These are phyloP conservation scores for Raffaelea deltoideospora DNA, from an alignment of 2,329 filamentous ascomycete genomes.

Conservation along the genomic window DNA sequence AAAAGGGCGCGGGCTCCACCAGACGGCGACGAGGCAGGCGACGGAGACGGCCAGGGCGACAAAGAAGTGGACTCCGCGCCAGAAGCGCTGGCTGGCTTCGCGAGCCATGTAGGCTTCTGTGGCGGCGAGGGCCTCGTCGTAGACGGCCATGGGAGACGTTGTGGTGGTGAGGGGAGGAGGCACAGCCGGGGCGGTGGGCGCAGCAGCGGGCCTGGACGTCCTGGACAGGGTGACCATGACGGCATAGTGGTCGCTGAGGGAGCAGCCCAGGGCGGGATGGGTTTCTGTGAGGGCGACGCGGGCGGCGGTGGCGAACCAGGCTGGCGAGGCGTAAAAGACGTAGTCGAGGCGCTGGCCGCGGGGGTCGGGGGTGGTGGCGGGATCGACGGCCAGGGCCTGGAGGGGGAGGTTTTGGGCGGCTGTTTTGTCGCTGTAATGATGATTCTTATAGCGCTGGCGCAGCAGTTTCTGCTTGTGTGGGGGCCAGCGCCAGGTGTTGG, in stretches of 20 bases:
- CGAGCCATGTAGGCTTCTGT: constrained; percentile 53
- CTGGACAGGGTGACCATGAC: constrained; percentile 60
- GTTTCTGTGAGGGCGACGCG: constrained; percentile 68
- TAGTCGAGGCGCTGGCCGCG: constrained; percentile 85
- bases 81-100: constrained; percentile 55
- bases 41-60: constrained; percentile 50
- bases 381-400: not conserved
- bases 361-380: constrained; percentile 42
- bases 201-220: not conserved
- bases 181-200: no score
- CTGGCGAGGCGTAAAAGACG: constrained; percentile 47
- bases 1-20: constrained; percentile 61
- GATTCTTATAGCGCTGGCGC: constrained; percentile 3
- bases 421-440: no score
- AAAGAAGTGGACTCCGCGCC: constrained; percentile 62
- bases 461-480: constrained; percentile 6
- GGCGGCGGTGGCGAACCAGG: constrained; percentile 57
- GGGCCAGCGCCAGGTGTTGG: constrained; percentile 91
- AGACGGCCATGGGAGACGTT: constrained; percentile 11
- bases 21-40: constrained; percentile 65
- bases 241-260: constrained; percentile 87
- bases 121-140: constrained; percentile 57
- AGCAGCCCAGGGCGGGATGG: constrained; percentile 69
- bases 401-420: no score
- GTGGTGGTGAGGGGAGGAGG: not conserved